A percentile compares a stretch with the other conserved stretches of the same genome.
Conservation (phyloP, 2,329 filamentous ascomycete genomes). For the Xylaria sp. region DNA sequence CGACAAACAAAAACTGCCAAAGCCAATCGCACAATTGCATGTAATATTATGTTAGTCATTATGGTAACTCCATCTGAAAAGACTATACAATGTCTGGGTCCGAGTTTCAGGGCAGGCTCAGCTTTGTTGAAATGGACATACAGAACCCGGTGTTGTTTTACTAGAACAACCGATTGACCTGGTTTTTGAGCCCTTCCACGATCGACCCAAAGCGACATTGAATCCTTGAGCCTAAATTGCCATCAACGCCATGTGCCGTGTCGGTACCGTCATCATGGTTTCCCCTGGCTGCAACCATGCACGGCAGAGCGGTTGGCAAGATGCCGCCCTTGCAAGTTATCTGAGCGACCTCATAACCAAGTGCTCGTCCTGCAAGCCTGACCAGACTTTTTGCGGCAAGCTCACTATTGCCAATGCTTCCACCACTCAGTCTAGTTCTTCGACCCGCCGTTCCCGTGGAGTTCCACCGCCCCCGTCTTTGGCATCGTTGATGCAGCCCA, state of each 20-base stretch:
- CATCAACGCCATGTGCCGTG: conserved; percentile 28
- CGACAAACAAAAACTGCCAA: conserved; percentile 25
- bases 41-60: conserved; percentile 29
- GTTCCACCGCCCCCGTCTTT: conserved; percentile 24
- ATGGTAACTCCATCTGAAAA: conserved; percentile 15
- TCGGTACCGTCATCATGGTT: conserved; percentile 29
- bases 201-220: conserved; percentile 5
- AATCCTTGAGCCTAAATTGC: not conserved
- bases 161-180: conserved; percentile 6
- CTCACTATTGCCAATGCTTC: conserved; percentile 22
- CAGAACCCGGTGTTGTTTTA: conserved; percentile 7
- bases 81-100: conserved; percentile 13
- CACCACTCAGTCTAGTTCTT: conserved; percentile 9
- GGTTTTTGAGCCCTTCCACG: not conserved
- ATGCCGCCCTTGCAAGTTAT: conserved; percentile 22
- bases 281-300: conserved; percentile 31
- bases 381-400: conserved; percentile 25
- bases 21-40: conserved; percentile 26
- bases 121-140: conserved; percentile 24
- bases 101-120: conserved; percentile 10
- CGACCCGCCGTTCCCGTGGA: conserved; percentile 12
- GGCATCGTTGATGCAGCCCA: conserved; percentile 25
- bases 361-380: conserved; percentile 25
- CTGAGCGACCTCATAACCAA: conserved; percentile 28
- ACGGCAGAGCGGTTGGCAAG: conserved; percentile 32